Base-by-base conservation (phyloP, 139 green algal genomes). In the Chlorella ohadii region DNA sequence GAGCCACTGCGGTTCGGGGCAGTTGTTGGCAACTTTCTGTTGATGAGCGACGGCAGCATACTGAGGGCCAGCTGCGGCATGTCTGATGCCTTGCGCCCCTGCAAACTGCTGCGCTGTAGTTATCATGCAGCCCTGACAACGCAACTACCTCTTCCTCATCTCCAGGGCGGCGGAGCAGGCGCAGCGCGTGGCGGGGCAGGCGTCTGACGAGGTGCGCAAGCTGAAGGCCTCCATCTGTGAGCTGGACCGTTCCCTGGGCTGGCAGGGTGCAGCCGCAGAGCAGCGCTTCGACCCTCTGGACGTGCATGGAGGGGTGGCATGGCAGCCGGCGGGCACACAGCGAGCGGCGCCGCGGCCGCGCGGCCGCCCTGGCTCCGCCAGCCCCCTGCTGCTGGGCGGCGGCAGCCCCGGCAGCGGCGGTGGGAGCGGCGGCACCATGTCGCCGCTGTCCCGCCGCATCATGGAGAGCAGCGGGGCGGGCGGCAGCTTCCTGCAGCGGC, bases 191-290 rank as follows among this genome's bases (percentile, higher is more conserved):
- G 86, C 87, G 36, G 68, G 81, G 0, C 85, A 93, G 73, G 88
- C 85, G 20, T 55, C 38, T 1, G 84, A 91, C 1, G 91, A 94
- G 67, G 89, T 93, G 34, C 74, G 84, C 33, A 85, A 89, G 78
- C 81, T 95, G 61, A 70, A 87, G 57, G 90, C 89, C 4, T 78
- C 88, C 71, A 85, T 96, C 41, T 57, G 76, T 25, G 85, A 91
- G 59, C 86, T 92, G 39, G 91, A 93, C 66, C 64, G 64, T 0
- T 81, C 85, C 38, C 77, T 86, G 22, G 71, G 65, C 31, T 71
- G 74, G 66, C 55, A 84, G 67, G 79, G 28, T 2, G 68, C 76
- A 7, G 76, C 78, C n/a, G 33, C 25, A 2, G 36, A 83, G 63
- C 78, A 76, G 77, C 77, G 61, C 39, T 84, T 55, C 33, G 16